Percentiles rank a stretch among this genome's conserved stretches.
Conservation (phyloP, 257 asterid species). For the Thymus mandschuricus region DNA sequence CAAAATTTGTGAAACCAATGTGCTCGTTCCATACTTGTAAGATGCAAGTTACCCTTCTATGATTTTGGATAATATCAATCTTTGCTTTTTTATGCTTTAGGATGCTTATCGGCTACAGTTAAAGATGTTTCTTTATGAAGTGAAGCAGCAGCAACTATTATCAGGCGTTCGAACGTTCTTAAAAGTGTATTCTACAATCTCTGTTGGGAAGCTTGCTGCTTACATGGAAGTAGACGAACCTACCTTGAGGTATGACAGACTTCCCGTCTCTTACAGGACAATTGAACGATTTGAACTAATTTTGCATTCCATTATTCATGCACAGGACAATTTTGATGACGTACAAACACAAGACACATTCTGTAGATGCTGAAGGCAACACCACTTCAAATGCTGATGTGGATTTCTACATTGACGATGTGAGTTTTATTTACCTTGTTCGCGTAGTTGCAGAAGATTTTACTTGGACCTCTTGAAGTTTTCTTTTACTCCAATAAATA, state of each 20-base stretch:
- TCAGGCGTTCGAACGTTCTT: slow-evolving; percentile 80
- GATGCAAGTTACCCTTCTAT: background rate
- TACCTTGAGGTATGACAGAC: slow-evolving; percentile 62
- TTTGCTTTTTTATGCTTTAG: slow-evolving; percentile 40
- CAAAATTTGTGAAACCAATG: too few relatives aligned
- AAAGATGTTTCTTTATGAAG: slow-evolving; percentile 87
- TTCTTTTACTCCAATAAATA: background rate
- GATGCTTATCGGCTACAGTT: slow-evolving; percentile 90
- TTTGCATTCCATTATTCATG: background rate
- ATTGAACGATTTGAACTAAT: background rate
- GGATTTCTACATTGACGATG: slow-evolving; percentile 11
- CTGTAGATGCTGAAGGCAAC: slow-evolving; percentile 77
- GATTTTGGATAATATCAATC: background rate
- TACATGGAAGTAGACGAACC: slow-evolving; percentile 90
- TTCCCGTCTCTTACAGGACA: background rate
- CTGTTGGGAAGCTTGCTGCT: slow-evolving; percentile 77
- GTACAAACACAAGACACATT: slow-evolving; percentile 93
- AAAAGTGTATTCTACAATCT: slow-evolving; percentile 85
- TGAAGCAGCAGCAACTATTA: slow-evolving; percentile 89
- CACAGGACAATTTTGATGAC: slow-evolving; percentile 94
- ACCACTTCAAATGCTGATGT: slow-evolving; percentile 81
- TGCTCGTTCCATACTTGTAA: background rate
- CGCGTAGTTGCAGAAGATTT: background rate
- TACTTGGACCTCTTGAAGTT: background rate
- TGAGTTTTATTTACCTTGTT: slow-evolving; percentile 34